Evolutionary conservation across 441 rosid species (phyloP).

Genomic region (Populus hybrid): DNA sequence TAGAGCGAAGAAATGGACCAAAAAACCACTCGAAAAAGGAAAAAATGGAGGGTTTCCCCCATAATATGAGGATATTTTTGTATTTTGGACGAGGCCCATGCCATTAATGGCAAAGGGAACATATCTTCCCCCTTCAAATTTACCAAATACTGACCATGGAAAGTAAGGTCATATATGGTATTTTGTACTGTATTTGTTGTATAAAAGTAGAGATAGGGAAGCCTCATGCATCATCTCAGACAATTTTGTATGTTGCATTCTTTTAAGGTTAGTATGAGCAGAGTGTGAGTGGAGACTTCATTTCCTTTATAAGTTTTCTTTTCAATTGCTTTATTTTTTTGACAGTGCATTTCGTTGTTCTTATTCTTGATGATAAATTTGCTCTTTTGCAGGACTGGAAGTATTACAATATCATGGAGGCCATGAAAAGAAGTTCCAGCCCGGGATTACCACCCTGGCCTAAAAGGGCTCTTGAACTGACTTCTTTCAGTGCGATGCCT

Average conservation of each 20-base stretch:
- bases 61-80: neutral
- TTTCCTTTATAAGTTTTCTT: neutral
- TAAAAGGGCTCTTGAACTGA: neutral
- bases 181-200: slow-evolving; percentile 1
- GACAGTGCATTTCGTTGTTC: neutral
- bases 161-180: slow-evolving; percentile 17
- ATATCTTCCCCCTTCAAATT: neutral
- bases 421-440: neutral
- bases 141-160: neutral
- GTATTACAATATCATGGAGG: neutral
- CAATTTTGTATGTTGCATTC: neutral
- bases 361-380: neutral
- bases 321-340: neutral
- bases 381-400: slow-evolving; percentile 1
- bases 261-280: slow-evolving; percentile 16
- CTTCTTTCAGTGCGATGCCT: neutral
- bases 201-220: slow-evolving; percentile 12
- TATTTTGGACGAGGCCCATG: neutral
- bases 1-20: neutral
- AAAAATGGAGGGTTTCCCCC: neutral
- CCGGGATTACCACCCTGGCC: slow-evolving; percentile 7
- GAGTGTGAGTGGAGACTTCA: neutral
- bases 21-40: neutral
- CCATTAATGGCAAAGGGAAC: neutral
- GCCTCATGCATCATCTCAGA: slow-evolving; percentile 1